Conservation (phyloP, 306 rosid genomes). For the Gleditsia sinensis region DNA sequence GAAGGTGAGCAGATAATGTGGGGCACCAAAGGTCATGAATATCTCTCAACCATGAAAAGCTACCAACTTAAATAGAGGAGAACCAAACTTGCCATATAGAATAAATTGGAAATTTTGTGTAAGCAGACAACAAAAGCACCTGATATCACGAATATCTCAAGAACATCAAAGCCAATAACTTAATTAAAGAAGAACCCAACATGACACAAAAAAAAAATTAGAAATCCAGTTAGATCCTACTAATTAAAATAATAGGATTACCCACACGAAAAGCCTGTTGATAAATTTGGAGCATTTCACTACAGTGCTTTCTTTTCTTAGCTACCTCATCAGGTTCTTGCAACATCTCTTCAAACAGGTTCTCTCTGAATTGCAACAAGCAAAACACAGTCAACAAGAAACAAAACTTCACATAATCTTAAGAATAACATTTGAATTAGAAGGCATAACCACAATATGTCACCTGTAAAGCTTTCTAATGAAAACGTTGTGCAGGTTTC, state of each 20-base stretch:
- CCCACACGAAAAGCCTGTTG: conserved; percentile 85
- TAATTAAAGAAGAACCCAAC: neutral
- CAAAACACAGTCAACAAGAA: conserved; percentile 27
- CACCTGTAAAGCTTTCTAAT: conserved; percentile 90
- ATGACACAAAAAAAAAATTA: conserved; percentile 4
- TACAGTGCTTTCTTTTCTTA: conserved; percentile 74
- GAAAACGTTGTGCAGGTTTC: conserved; percentile 89
- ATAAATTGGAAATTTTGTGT: conserved; percentile 1
- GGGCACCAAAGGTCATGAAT: neutral
- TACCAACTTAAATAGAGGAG: conserved; percentile 11
- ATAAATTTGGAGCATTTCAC: conserved; percentile 81
- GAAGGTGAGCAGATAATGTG: neutral
- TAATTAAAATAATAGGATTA: conserved; percentile 16
- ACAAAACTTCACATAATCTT: neutral
- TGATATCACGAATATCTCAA: conserved; percentile 13
- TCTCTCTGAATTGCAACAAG: conserved; percentile 59
- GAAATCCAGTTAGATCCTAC: conserved; percentile 3
- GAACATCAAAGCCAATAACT: conserved; percentile 6
- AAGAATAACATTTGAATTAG: conserved; percentile 2
- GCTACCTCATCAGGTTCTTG: conserved; percentile 88
- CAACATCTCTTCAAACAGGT: conserved; percentile 87
- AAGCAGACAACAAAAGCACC: neutral
- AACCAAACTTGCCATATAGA: neutral
- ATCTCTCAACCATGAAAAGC: neutral
- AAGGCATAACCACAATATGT: conserved; percentile 11